Evolutionary conservation across 106 monocot species (phyloP).

Genomic region (Dioscorea alata): DNA sequence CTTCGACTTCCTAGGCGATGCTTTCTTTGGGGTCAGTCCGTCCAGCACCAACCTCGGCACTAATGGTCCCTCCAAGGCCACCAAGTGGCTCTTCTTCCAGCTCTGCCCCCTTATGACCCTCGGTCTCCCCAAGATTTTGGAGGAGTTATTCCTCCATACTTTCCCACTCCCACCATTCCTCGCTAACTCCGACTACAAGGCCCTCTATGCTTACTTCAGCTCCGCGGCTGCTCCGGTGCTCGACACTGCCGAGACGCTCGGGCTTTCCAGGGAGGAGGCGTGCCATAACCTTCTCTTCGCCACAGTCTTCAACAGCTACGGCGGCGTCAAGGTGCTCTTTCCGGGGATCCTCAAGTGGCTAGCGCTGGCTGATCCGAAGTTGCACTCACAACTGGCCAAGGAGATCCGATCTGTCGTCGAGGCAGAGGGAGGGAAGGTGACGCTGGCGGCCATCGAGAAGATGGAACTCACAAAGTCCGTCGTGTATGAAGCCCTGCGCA

Average conservation of each 20-base stretch:
- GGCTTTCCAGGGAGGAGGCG: constrained; percentile 40
- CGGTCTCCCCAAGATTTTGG: constrained; percentile 28
- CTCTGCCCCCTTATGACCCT: no score
- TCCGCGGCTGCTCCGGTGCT: constrained; percentile 18
- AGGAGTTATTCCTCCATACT: constrained; percentile 48
- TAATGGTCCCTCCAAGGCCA: no score
- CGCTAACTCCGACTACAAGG: constrained; percentile 21
- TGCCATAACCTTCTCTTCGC: constrained; percentile 49
- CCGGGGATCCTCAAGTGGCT: constrained; percentile 29
- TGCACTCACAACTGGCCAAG: constrained; percentile 29
- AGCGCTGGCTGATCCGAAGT: neutral
- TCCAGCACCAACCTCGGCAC: no score
- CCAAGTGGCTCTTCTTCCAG: no score
- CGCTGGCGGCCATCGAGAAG: no score
- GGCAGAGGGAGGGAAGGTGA: no score
- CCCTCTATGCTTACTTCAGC: constrained; percentile 30
- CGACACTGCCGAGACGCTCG: constrained; percentile 18
- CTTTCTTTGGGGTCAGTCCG: no score
- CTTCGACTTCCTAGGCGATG: no score
- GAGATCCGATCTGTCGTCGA: no score
- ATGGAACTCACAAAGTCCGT: no score
- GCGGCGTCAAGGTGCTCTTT: constrained; percentile 32
- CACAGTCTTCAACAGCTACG: constrained; percentile 37
- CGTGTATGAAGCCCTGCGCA: constrained; percentile 33
- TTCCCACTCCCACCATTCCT: constrained; percentile 34